Percentiles rank a stretch among this genome's conserved stretches.
Conservation (phyloP, 2,329 filamentous ascomycete species). For the Penicillium nordicum region DNA sequence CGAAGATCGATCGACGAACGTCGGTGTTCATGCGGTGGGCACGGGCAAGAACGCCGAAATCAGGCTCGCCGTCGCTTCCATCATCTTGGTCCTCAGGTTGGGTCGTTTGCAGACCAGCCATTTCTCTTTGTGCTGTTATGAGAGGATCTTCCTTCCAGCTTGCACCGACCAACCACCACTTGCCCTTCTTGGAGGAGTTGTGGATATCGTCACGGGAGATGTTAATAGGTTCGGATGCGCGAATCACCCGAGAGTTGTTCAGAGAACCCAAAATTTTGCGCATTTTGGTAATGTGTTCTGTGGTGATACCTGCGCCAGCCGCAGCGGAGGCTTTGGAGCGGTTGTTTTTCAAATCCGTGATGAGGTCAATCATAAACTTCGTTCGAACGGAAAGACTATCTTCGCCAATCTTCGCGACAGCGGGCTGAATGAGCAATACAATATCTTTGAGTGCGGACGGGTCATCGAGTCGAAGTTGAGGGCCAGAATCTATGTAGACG, state of each 20-base stretch:
- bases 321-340: constrained; percentile 71
- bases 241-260: constrained; percentile 61
- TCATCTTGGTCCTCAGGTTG: constrained; percentile 17
- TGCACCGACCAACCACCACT: constrained; percentile 99
- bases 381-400: constrained; percentile 77
- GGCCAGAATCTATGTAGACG: constrained; percentile 58
- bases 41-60: constrained; percentile 70
- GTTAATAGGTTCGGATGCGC: constrained; percentile 75
- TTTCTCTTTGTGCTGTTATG: constrained; percentile 34
- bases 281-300: constrained; percentile 82
- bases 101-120: constrained; percentile 18
- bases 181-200: constrained; percentile 79
- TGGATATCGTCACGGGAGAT: constrained; percentile 79
- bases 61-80: constrained; percentile 48
- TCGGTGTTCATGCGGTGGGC: constrained; percentile 84
- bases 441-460: constrained; percentile 86
- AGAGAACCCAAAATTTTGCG: constrained; percentile 81
- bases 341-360: constrained; percentile 92
- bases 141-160: constrained; percentile 63
- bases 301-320: constrained; percentile 66
- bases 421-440: constrained; percentile 71
- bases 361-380: constrained; percentile 96
- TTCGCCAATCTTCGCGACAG: constrained; percentile 65
- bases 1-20: constrained; percentile 85
- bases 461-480: constrained; percentile 82